Conservation (phyloP, 2,329 filamentous ascomycete genomes). For the Nemania abortiva region DNA sequence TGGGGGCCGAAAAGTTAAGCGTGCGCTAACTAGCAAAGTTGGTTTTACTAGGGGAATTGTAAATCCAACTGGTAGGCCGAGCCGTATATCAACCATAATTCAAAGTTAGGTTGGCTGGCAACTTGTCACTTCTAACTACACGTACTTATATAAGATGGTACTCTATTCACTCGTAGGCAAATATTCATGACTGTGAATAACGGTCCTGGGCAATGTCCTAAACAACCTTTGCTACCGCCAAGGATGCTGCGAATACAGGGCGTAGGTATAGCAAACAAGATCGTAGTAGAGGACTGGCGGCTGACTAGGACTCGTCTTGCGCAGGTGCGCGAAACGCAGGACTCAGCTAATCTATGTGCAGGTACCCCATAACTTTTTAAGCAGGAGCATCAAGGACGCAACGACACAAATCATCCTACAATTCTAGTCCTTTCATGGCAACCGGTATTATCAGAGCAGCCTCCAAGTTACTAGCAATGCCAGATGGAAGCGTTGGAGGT, state of each 20-base stretch:
- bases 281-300: neutral
- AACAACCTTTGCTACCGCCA: neutral
- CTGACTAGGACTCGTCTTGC: conserved; percentile 27
- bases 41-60: neutral
- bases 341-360: conserved; percentile 8
- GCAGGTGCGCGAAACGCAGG: conserved; percentile 31
- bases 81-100: conserved; percentile 15
- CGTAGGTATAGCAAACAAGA: neutral
- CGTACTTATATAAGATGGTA: conserved; percentile 22
- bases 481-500: conserved; percentile 20
- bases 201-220: conserved; percentile 31
- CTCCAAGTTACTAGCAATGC: conserved; percentile 25
- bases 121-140: conserved; percentile 1
- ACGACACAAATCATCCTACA: neutral
- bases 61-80: neutral
- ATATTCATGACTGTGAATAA: conserved; percentile 5
- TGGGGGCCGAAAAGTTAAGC: neutral
- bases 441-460: conserved; percentile 6
- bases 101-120: neutral
- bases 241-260: conserved; percentile 14
- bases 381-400: neutral
- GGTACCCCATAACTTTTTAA: neutral
- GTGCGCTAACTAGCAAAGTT: neutral
- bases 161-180: neutral
- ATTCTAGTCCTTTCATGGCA: neutral